Percentiles rank a stretch among this genome's conserved stretches.
These are phyloP conservation scores for Orbilia ellipsospora DNA, from an alignment of 2,329 filamentous ascomycete species.

Conservation along the genomic window DNA sequence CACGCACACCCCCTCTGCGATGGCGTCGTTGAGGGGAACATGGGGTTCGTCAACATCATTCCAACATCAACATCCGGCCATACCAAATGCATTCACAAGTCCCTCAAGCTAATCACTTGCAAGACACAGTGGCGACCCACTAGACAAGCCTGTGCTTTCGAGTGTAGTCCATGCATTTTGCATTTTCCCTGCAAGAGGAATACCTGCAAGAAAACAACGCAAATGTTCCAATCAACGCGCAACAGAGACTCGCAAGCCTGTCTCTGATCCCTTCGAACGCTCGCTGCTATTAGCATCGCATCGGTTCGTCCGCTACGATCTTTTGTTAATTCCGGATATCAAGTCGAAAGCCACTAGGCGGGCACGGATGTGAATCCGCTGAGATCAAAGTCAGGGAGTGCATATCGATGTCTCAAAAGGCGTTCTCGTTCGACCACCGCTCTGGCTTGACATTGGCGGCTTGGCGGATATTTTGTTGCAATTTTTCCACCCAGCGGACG, in stretches of 20 bases:
- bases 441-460: slow-evolving; percentile 36
- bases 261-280: too few species aligned
- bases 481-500: slow-evolving; percentile 20
- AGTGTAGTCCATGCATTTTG: slow-evolving; percentile 11
- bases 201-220: slow-evolving; percentile 43
- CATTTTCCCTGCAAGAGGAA: slow-evolving; percentile 15
- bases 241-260: slow-evolving; percentile 8
- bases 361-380: slow-evolving; percentile 21
- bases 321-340: slow-evolving; percentile 19
- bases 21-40: slow-evolving; percentile 23
- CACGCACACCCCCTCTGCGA: slow-evolving; percentile 5
- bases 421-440: slow-evolving; percentile 18
- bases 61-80: slow-evolving; percentile 32
- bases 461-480: slow-evolving; percentile 46
- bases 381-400: slow-evolving; percentile 31
- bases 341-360: slow-evolving; percentile 21
- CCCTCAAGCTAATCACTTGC: slow-evolving; percentile 19
- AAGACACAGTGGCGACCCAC: slow-evolving; percentile 50
- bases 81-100: slow-evolving; percentile 26
- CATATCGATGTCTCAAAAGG: slow-evolving; percentile 30
- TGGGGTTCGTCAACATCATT: slow-evolving; percentile 18
- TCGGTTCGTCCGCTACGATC: slow-evolving; percentile 6
- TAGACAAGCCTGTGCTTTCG: slow-evolving; percentile 22
- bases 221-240: slow-evolving; percentile 41
- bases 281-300: too few species aligned